Evolutionary conservation across 495 filamentous ascomycete genomes (phyloP).

Genomic region (Aspergillus steynii): DNA sequence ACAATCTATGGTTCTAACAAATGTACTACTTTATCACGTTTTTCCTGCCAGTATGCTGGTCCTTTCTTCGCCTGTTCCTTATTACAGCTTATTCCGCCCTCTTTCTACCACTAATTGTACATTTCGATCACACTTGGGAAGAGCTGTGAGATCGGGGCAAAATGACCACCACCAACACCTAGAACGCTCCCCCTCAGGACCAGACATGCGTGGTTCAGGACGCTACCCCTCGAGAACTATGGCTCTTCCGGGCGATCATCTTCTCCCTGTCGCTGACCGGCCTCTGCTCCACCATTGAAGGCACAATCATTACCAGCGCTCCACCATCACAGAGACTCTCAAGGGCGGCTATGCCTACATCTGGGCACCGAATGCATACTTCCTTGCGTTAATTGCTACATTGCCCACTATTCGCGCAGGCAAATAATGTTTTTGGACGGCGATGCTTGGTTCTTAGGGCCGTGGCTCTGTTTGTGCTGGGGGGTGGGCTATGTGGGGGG

Average conservation of each 20-base stretch:
- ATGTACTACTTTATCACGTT: too few relatives aligned
- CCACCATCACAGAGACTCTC: constrained; percentile 37
- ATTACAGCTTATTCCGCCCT: too few relatives aligned
- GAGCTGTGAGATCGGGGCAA: too few relatives aligned
- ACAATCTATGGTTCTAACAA: too few relatives aligned
- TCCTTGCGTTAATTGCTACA: constrained; percentile 29
- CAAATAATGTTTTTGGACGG: constrained; percentile 53
- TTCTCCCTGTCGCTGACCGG: constrained; percentile 31
- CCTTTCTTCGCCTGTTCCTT: too few relatives aligned
- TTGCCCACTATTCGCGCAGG: constrained; percentile 38
- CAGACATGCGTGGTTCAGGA: too few relatives aligned
- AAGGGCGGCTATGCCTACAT: constrained; percentile 35
- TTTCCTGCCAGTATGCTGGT: too few relatives aligned
- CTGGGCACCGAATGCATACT: constrained; percentile 43
- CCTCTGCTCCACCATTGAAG: constrained; percentile 35
- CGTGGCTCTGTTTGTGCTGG: constrained; percentile 42
- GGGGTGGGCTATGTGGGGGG: constrained; percentile 40
- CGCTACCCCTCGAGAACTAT: background rate
- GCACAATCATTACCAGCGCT: constrained; percentile 40
- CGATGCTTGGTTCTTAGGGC: constrained; percentile 40
- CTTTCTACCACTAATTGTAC: too few relatives aligned
- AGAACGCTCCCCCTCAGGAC: too few relatives aligned
- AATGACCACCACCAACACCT: too few relatives aligned
- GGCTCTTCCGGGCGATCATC: constrained; percentile 26
- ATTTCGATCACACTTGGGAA: too few relatives aligned